Evolutionary conservation across 176 grass and related monocot species (phyloP), one percentile per base, ranked within the genome.

Genomic region (Saccharum officinarum): DNA sequence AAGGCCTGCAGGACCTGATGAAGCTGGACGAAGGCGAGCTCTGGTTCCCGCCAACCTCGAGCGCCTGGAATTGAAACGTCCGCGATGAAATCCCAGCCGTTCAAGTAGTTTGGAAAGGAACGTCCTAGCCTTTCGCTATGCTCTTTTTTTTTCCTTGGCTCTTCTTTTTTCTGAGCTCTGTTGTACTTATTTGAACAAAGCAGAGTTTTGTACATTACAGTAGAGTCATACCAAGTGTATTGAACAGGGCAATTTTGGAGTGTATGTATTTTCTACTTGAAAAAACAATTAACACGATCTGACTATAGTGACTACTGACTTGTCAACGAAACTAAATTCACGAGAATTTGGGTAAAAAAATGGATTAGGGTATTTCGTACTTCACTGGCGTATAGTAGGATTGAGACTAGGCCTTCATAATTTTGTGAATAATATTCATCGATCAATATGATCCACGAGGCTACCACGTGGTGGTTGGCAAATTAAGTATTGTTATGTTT

Each of bases 1-100:
- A 94, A 5, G 94, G 87, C 1, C 60, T 97, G 52, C 94, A 94
- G 12, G 94, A 97, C 63, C 85, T 97, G 67, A 83, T 93, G 86
- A 75, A 42, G 76, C 60, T 92, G 18, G 94, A 92, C 64, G 94
- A 86, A 44, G 26, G 28, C 26, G 89, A 82, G 28, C 79, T 86
- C 75, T 90, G 87, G 67, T 92, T 87, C 85, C 81, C 81, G 33
- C 85, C 22, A 9, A 26, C 62, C 30, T 71, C 71, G 0, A 71
- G 12, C 68, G 68, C 85, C 1, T 84, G 76, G 81, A 80, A 87
- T 41, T 87, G 75, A 91, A 91, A 69, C 40, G 0, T 16, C 23
- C 23, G 16, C 0, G 75, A 75, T 80, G 17, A 75, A 33, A 91
- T 91, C 75, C 40, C 15, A 84, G 69, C 85, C 69, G 69, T 84